Evolutionary conservation across 2,329 filamentous ascomycete species (phyloP).

Genomic region (Alternaria gansuensis): DNA sequence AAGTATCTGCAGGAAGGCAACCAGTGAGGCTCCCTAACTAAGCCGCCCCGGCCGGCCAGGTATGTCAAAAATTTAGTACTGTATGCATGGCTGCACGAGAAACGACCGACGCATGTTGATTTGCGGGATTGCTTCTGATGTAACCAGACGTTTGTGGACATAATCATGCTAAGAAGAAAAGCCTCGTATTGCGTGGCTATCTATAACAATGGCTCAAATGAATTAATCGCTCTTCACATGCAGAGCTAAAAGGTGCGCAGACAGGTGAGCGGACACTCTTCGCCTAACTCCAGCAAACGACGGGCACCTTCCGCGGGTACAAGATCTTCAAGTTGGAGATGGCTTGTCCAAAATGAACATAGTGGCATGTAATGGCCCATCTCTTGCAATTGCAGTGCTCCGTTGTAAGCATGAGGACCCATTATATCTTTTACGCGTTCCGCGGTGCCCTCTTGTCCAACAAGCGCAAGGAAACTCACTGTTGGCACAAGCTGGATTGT

Average conservation of each 20-base stretch:
- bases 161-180: conserved; percentile 7
- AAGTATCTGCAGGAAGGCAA: neutral
- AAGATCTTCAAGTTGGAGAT: conserved; percentile 6
- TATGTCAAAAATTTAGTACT: neutral
- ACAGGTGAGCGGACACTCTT: neutral
- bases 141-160: neutral
- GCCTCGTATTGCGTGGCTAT: conserved; percentile 2
- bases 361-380: neutral
- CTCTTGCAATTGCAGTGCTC: neutral
- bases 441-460: neutral
- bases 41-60: neutral
- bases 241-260: conserved; percentile 1
- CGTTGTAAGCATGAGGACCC: neutral
- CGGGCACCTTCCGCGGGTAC: neutral
- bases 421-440: conserved; percentile 1
- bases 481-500: conserved; percentile 1
- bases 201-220: neutral
- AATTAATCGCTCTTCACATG: conserved; percentile 5
- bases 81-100: neutral
- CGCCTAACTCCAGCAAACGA: conserved; percentile 1
- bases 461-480: neutral
- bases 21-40: neutral
- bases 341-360: neutral
- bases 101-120: neutral
- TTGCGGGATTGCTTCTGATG: neutral